phyloP scores from a whole-genome alignment of 805 yeast genomes.

The Teunomyces tritomae region DNA sequence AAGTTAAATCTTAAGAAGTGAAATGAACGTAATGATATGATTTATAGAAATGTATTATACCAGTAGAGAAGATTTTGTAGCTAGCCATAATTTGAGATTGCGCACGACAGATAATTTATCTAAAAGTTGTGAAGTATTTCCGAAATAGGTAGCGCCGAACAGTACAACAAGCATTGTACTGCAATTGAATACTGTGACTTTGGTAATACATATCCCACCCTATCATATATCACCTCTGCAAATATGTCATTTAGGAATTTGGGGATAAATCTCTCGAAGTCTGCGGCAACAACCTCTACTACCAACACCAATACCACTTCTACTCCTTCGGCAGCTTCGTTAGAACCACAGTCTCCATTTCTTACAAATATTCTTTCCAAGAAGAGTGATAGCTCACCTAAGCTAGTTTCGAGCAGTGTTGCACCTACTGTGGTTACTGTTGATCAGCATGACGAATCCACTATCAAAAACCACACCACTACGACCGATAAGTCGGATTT shows the following conservation, averaged over 20 bases:
- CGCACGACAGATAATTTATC: neutral
- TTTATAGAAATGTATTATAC: conserved; percentile 5
- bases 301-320: conserved; percentile 31
- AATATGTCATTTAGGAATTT: conserved; percentile 28
- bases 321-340: conserved; percentile 11
- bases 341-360: conserved; percentile 16
- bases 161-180: neutral
- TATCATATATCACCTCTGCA: neutral
- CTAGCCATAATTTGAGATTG: neutral
- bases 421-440: conserved; percentile 23
- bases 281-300: conserved; percentile 43
- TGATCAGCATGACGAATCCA: conserved; percentile 7
- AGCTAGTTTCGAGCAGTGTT: conserved; percentile 10
- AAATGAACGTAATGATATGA: conserved; percentile 6
- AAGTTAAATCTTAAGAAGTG: conserved; percentile 14
- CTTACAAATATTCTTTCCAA: conserved; percentile 15
- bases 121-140: neutral
- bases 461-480: neutral
- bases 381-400: neutral
- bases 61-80: neutral
- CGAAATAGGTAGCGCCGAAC: neutral
- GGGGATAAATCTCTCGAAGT: conserved; percentile 35
- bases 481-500: conserved; percentile 13
- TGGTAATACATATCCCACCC: neutral
- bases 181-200: neutral